Evolutionary conservation across 345 rosid species (phyloP), one percentile per base, ranked within the genome.

Genomic region (Camelina laxa): DNA sequence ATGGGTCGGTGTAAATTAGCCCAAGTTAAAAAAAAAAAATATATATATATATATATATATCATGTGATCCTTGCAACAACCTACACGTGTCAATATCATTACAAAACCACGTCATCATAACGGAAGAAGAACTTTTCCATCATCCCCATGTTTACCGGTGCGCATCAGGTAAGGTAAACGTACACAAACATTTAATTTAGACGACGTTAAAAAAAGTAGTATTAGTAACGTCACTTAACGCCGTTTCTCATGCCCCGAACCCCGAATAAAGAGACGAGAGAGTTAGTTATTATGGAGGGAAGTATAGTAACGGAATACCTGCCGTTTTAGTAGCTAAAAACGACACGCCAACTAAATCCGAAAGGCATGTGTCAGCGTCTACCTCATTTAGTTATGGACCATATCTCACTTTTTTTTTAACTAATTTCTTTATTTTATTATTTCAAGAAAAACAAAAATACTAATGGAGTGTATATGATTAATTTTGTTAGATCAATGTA

Each of bases 281-380:
- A 47, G 72, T 64, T 69, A 57, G 74, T 67, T 67, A 45, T 49
- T 49, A 74, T 56, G 22, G 70, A 19, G 60, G 36, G 49, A 22
- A 36, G 68, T 14, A 41, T 56, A 42, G 75, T 71, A 77, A 78
- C 74, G 67, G 69, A 72, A 60, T 78, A 72, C 81, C 69, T 78
- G 77, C 77, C 81, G 81, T 78, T 72, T 72, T 60, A 72, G 69
- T 22, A 51, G 73, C 11, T 22, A 67, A 42, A 67, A 78, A 78
- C 81, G 73, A 78, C 81, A 72, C 77, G 77, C 42, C 73, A 78
- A 77, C 81, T 66, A 72, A 72, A 60, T 51, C 21, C 21, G 77
- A 72, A 66, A 78, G 81, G 51, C 42, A 67, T 72, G 60, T 73
- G 58, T 78, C 77, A 78, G 17, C 81, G 65, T 72, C 53, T 70